Percentiles rank a stretch among this genome's conserved stretches.
These are phyloP conservation scores for Metrosideros polymorpha DNA, from an alignment of 441 rosid species.

Conservation along the genomic window DNA sequence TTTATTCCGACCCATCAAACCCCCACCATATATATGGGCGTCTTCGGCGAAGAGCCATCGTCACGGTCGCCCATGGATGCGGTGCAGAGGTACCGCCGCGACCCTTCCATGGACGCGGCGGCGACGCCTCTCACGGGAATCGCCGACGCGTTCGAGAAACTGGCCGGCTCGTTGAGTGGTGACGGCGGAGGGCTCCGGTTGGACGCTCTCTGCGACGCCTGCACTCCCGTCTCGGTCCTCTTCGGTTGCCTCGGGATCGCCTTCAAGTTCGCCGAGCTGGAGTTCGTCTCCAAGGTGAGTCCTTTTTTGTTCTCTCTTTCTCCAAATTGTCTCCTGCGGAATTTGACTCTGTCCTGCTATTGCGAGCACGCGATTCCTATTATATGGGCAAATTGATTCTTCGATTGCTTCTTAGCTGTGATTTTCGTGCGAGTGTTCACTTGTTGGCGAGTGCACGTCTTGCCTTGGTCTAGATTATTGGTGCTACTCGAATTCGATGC, in stretches of 20 bases:
- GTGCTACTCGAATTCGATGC: background rate
- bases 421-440: background rate
- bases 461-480: background rate
- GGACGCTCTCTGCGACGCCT: background rate
- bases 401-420: background rate
- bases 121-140: slow-evolving; percentile 41
- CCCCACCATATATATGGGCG: no score
- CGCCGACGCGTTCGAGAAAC: slow-evolving; percentile 62
- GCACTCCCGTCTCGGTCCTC: background rate
- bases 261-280: background rate
- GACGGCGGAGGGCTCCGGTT: background rate
- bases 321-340: background rate
- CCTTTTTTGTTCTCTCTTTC: background rate
- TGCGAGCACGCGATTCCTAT: background rate
- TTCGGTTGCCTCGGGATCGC: background rate
- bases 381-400: background rate
- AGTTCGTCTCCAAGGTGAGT: background rate
- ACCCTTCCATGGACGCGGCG: background rate
- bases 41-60: background rate
- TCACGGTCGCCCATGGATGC: background rate
- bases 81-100: background rate
- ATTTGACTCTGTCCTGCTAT: background rate
- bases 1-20: background rate
- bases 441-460: background rate
- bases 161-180: slow-evolving; percentile 8